A percentile compares a stretch with the other conserved stretches of the same genome.
Evolutionary conservation across 139 green algal genomes (phyloP).

Genomic region (Asterochloris erici): DNA sequence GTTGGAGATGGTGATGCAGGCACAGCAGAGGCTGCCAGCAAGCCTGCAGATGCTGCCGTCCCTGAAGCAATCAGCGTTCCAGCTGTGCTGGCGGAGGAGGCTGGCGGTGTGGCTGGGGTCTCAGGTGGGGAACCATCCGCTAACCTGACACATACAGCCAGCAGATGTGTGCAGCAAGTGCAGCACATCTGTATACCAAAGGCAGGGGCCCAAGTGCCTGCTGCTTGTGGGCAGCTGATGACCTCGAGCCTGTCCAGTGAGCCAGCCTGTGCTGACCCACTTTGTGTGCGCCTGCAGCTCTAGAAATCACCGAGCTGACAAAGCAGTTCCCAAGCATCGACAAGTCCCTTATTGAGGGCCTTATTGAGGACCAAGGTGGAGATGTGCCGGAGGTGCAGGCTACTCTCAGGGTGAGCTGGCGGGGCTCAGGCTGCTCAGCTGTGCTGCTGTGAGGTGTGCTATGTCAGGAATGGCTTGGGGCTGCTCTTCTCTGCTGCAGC

Average conservation of each 20-base stretch:
- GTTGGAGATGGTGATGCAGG: too few relatives aligned
- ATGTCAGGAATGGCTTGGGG: not conserved
- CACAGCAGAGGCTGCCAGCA: too few relatives aligned
- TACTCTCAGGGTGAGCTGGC: conserved; percentile 29
- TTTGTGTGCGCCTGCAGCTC: not conserved
- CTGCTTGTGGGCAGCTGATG: not conserved
- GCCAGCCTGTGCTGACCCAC: too few relatives aligned
- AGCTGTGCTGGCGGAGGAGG: too few relatives aligned
- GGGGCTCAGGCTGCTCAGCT: not conserved
- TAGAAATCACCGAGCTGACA: conserved; percentile 30
- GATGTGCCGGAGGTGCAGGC: conserved; percentile 49
- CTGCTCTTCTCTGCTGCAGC: not conserved
- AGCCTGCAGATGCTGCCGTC: too few relatives aligned
- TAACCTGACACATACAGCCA: not conserved
- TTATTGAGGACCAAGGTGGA: conserved; percentile 72
- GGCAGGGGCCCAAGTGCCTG: not conserved
- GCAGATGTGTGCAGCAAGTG: conserved; percentile 4
- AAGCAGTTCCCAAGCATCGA: conserved; percentile 61
- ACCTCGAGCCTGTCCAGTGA: too few relatives aligned
- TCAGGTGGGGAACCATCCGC: too few relatives aligned
- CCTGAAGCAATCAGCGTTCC: too few relatives aligned
- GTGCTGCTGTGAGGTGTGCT: not conserved
- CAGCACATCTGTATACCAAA: not conserved
- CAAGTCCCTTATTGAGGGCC: conserved; percentile 37
- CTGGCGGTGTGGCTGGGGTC: too few relatives aligned